Evolutionary conservation across 2,329 filamentous ascomycete species (phyloP).

Genomic region (Cordyceps farinosa): DNA sequence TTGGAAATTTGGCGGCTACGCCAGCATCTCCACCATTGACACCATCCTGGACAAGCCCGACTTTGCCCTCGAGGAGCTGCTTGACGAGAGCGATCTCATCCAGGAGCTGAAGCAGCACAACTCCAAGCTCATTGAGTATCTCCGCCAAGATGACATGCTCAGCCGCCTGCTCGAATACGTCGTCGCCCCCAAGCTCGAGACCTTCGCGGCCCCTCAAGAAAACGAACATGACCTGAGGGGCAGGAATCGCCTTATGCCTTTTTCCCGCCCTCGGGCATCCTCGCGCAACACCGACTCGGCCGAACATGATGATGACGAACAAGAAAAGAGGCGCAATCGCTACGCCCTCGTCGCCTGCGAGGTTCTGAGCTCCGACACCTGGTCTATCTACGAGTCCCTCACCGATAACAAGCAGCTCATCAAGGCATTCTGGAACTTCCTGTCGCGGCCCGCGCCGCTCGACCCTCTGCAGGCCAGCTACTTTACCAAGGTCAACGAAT

Average conservation of each 20-base stretch:
- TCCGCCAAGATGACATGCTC: slow-evolving; percentile 82
- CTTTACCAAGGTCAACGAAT: slow-evolving; percentile 98
- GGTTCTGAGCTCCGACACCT: slow-evolving; percentile 90
- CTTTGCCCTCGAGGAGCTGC: slow-evolving; percentile 89
- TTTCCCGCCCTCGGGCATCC: slow-evolving; percentile 51
- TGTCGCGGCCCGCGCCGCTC: slow-evolving; percentile 77
- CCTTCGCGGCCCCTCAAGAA: slow-evolving; percentile 49
- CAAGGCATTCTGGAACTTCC: slow-evolving; percentile 84
- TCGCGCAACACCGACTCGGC: slow-evolving; percentile 47
- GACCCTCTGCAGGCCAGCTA: slow-evolving; percentile 94
- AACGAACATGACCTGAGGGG: slow-evolving; percentile 49
- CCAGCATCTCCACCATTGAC: slow-evolving; percentile 94
- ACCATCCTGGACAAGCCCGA: slow-evolving; percentile 95
- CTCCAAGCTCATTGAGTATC: slow-evolving; percentile 92
- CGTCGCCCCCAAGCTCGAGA: slow-evolving; percentile 68
- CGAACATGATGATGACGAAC: slow-evolving; percentile 63
- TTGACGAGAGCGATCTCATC: slow-evolving; percentile 93
- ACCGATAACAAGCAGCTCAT: slow-evolving; percentile 79
- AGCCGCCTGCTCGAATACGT: slow-evolving; percentile 88
- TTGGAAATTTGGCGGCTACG: slow-evolving; percentile 98
- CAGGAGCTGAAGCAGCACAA: slow-evolving; percentile 99
- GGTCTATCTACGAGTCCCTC: slow-evolving; percentile 91
- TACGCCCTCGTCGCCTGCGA: slow-evolving; percentile 94
- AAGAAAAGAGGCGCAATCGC: slow-evolving; percentile 86
- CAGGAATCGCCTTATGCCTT: slow-evolving; percentile 42